Evolutionary conservation across 306 rosid species (phyloP).

Genomic region (Acacia crassicarpa): DNA sequence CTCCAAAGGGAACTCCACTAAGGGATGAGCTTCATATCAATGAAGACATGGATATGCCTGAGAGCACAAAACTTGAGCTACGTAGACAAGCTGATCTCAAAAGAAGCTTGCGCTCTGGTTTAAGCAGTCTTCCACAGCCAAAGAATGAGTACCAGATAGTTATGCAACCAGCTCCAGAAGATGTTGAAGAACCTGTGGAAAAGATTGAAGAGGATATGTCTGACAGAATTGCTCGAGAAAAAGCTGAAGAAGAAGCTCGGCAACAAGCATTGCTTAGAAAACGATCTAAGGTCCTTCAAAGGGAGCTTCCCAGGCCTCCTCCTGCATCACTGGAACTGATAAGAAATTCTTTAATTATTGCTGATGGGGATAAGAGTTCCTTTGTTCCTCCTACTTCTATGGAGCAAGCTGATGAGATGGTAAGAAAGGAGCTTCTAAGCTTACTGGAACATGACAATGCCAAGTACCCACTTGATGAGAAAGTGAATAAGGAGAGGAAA

Average conservation of each 20-base stretch:
- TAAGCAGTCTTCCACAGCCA: conserved; percentile 74
- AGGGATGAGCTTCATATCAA: conserved; percentile 89
- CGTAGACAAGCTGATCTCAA: conserved; percentile 74
- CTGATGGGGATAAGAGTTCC: conserved; percentile 94
- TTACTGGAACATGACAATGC: conserved; percentile 89
- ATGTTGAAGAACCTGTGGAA: conserved; percentile 74
- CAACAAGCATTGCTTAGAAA: conserved; percentile 86
- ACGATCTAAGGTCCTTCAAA: conserved; percentile 90
- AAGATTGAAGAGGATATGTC: conserved; percentile 95
- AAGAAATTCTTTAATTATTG: conserved; percentile 73
- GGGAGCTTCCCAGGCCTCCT: conserved; percentile 98
- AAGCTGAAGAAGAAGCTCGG: conserved; percentile 84
- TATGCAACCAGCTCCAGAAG: conserved; percentile 82
- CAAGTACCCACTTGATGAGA: conserved; percentile 78
- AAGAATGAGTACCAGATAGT: conserved; percentile 87
- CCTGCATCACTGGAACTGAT: conserved; percentile 73
- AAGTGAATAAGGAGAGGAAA: conserved; percentile 67
- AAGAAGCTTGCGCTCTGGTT: conserved; percentile 73
- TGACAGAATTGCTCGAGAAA: conserved; percentile 87
- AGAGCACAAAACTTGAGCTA: conserved; percentile 68
- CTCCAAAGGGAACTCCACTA: conserved; percentile 87
- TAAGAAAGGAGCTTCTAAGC: conserved; percentile 69
- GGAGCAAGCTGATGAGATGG: conserved; percentile 91
- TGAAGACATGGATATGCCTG: conserved; percentile 74
- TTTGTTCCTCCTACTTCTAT: conserved; percentile 87